Conservation (phyloP, 148 eudicot species). For the Selenicereus undatus region DNA sequence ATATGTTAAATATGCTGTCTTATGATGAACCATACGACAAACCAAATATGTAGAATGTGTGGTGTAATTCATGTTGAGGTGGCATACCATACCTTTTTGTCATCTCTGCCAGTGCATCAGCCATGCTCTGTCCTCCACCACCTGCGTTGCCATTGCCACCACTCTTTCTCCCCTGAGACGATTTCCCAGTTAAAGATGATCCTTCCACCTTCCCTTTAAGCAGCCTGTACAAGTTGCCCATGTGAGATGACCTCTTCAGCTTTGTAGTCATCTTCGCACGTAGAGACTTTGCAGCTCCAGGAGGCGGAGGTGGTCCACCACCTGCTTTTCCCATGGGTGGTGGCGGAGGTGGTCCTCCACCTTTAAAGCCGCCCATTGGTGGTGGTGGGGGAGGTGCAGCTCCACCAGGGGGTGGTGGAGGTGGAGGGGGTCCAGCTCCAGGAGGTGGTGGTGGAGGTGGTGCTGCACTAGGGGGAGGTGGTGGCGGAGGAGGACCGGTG, state of each 20-base stretch:
- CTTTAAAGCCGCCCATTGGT: slow-evolving; percentile 38
- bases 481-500: slow-evolving; percentile 7
- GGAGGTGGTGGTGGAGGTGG: slow-evolving; percentile 20
- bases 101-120: slow-evolving; percentile 98
- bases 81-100: slow-evolving; percentile 60
- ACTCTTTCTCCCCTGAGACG: slow-evolving; percentile 49
- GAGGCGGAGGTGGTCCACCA: slow-evolving; percentile 63
- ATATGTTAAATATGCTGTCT: no score
- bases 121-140: slow-evolving; percentile 89
- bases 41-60: no score
- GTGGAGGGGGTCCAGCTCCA: slow-evolving; percentile 7
- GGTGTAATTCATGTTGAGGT: background rate
- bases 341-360: slow-evolving; percentile 47
- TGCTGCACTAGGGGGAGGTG: slow-evolving; percentile 17
- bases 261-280: slow-evolving; percentile 65
- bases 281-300: slow-evolving; percentile 43
- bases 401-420: slow-evolving; percentile 8
- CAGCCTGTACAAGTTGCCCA: slow-evolving; percentile 74
- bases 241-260: slow-evolving; percentile 85
- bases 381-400: slow-evolving; percentile 38
- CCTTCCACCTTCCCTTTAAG: slow-evolving; percentile 96
- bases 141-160: slow-evolving; percentile 36
- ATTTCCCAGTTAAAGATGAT: slow-evolving; percentile 51
- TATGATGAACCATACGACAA: no score
- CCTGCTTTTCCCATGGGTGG: slow-evolving; percentile 48